Evolutionary conservation across 306 rosid species (phyloP), one percentile per base, ranked within the genome.

Genomic region (Cotoneaster glaucophyllus): DNA sequence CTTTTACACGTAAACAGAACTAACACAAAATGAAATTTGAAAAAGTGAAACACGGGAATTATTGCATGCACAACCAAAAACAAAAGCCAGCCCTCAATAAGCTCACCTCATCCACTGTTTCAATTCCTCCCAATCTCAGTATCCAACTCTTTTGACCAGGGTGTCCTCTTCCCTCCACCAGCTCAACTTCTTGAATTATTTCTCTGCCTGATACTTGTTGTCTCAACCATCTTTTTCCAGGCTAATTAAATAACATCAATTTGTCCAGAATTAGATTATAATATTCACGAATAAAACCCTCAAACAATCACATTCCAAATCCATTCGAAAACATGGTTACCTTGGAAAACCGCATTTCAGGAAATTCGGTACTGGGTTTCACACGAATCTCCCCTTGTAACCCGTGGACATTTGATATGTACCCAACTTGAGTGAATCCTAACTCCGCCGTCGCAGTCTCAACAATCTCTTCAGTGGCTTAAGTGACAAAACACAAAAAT

Each of bases 191-290:
- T 68, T 73, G 84, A 78, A 95, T 69, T 21, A 28, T 80, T 77
- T 95, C 96, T 65, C 50, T 84, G 32, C 93, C 90, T 32, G 34
- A 81, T 80, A 77, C 73, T 65, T 62, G 87, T 59, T 88, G 95
- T 84, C 82, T 90, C 85, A 92, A 75, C 97, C 97, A 95, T 86
- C 97, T 89, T 81, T 73, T 90, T 56, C 99, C 97, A 74, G 97
- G 97, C 97, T 94, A 28, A 80, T 24, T 67, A 39, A 77, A 54
- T 43, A 67, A 71, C 50, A 24, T 53, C 34, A 69, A 74, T 28
- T n/a, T 68, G 21, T n/a, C 73, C 53, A 13, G 45, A 52, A 25
- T 11, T 18, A 24, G 11, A 41, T 14, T n/a, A 48, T 14, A 62
- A 25, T 53, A 62, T 54, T 70, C 83, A 64, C 17, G 45, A 50